phyloP scores from a whole-genome alignment of 2,329 filamentous ascomycete genomes.

The Exophiala dermatitidis region DNA sequence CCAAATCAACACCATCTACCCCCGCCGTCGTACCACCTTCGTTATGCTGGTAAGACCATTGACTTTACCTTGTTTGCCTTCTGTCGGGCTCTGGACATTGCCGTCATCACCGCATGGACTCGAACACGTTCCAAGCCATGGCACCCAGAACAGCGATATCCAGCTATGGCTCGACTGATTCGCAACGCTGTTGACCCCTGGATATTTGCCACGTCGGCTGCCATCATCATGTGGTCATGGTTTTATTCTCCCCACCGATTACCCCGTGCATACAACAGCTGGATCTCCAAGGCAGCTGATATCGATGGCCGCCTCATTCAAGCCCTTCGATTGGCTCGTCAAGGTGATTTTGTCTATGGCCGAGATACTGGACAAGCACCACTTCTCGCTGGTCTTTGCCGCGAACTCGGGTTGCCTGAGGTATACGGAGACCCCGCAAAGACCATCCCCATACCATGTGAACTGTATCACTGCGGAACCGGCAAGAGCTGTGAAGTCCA shows the following conservation, averaged over 20 bases:
- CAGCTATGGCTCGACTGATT: slow-evolving; percentile 35
- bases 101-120: slow-evolving; percentile 60
- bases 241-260: slow-evolving; percentile 67
- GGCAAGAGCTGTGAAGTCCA: slow-evolving; percentile 69
- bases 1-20: slow-evolving; percentile 18
- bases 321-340: slow-evolving; percentile 60
- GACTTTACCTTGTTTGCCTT: slow-evolving; percentile 75
- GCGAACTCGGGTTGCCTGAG: slow-evolving; percentile 61
- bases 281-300: slow-evolving; percentile 70
- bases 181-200: slow-evolving; percentile 54
- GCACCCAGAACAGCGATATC: slow-evolving; percentile 26
- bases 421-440: slow-evolving; percentile 64
- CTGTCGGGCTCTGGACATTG: slow-evolving; percentile 63
- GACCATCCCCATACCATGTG: slow-evolving; percentile 68
- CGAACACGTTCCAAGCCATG: slow-evolving; percentile 33
- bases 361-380: slow-evolving; percentile 62
- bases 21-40: slow-evolving; percentile 25
- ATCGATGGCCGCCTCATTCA: slow-evolving; percentile 68
- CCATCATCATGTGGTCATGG: slow-evolving; percentile 83
- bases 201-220: slow-evolving; percentile 64
- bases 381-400: slow-evolving; percentile 64
- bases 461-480: slow-evolving; percentile 73
- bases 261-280: slow-evolving; percentile 67
- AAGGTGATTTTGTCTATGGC: slow-evolving; percentile 62
- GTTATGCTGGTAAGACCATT: slow-evolving; percentile 63